Evolutionary conservation across 208 protist genomes (phyloP), one percentile per base, ranked within the genome.

Genomic region (Crithidia fasciculata): DNA sequence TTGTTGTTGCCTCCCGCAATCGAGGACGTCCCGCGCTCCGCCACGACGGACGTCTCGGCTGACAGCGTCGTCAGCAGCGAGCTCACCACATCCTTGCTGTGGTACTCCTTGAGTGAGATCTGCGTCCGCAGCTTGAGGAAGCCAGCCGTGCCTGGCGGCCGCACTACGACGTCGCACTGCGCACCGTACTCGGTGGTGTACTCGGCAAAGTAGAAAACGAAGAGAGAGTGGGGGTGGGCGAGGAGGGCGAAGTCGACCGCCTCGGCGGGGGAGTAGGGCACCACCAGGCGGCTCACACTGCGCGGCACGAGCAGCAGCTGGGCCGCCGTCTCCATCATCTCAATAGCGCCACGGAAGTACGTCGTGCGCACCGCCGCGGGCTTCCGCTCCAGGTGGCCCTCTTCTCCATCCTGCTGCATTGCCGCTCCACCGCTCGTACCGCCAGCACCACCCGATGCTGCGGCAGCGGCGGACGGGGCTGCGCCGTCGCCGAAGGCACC

Each of bases 131-230:
- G 85, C 52, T 83, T 78, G 45, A 92, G 60, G 75, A 93, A 96
- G 52, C 72, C 78, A 5, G 52, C 74, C 40, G 67, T 50, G 66
- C 73, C 52, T 10, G 90, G 88, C 13, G 92, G 92, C 4, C 90
- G 90, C 9, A 96, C 73, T 37, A 96, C 76, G 13, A 92, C 84
- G 54, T 88, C 84, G 74, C 91, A 94, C 61, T 81, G 73, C 7
- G 74, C 67, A 41, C 88, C 89, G 55, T 80, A 82, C 47, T 83
- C 76, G 59, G 85, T 93, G 7, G 81, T 76, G 83, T 93, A 96
- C 70, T 96, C 92, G 45, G 87, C 86, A 74, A 94, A 95, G 78
- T 93, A 96, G 65, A 96, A 96, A 60, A 96, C 88, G 82, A 96
- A 96, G 5, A 89, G 92, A 49, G 76, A 87, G 50, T 79, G 78